Evolutionary conservation across 106 monocot species (phyloP).

Genomic region (Dendrobium nobile): DNA sequence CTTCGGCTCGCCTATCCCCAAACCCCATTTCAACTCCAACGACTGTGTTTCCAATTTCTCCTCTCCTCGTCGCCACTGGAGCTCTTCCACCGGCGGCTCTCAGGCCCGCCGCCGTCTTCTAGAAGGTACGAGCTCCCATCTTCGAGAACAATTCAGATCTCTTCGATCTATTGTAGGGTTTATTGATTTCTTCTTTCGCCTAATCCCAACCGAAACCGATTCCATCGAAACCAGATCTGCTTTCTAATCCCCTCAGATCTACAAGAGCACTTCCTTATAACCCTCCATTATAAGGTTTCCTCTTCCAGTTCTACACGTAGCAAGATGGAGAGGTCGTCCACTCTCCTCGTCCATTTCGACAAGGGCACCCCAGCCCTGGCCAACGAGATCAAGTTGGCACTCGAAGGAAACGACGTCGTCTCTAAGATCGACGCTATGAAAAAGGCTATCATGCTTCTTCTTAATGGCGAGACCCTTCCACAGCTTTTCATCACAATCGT

Average conservation of each 20-base stretch:
- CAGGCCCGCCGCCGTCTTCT: too few species aligned
- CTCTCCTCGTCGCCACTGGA: too few species aligned
- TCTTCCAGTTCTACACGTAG: slow-evolving; percentile 10
- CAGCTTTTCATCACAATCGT: slow-evolving; percentile 84
- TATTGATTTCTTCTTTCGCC: not conserved
- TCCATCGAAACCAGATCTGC: not conserved
- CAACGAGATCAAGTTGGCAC: slow-evolving; percentile 68
- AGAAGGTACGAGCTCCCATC: too few species aligned
- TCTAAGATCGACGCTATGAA: slow-evolving; percentile 70
- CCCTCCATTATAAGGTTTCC: not conserved
- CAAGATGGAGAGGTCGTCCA: slow-evolving; percentile 53
- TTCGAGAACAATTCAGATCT: not conserved
- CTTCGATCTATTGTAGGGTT: not conserved
- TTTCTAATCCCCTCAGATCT: not conserved
- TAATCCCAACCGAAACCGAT: not conserved
- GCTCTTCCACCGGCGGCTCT: too few species aligned
- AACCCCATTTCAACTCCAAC: too few species aligned
- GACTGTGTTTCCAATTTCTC: too few species aligned
- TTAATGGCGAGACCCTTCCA: slow-evolving; percentile 64
- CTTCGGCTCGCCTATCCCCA: too few species aligned
- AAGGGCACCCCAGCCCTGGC: slow-evolving; percentile 50
- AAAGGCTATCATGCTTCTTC: slow-evolving; percentile 72
- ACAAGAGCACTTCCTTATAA: not conserved
- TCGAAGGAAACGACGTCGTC: slow-evolving; percentile 49
- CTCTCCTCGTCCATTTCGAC: slow-evolving; percentile 65